Conservation (phyloP, 176 grass and related monocot genomes). For the Cenchrus americanus region DNA sequence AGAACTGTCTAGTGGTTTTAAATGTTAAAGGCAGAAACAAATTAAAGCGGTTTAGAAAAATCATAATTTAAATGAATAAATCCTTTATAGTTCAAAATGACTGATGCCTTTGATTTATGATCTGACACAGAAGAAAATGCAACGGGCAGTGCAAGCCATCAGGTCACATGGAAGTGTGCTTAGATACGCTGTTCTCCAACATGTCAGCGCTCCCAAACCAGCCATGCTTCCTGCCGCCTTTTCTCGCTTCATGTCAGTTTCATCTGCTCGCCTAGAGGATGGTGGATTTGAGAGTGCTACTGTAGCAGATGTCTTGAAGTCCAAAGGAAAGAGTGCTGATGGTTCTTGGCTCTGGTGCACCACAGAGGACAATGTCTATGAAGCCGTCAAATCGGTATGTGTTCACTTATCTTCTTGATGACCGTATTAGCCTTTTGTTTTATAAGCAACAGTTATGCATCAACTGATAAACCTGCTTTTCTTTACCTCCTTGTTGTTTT, state of each 20-base stretch:
- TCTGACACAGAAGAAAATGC: slow-evolving; percentile 71
- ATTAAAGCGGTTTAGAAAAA: background rate
- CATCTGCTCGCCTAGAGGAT: slow-evolving; percentile 74
- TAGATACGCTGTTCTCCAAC: slow-evolving; percentile 57
- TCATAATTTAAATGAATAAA: background rate
- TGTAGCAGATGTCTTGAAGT: slow-evolving; percentile 77
- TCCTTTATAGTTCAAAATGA: slow-evolving; percentile 9
- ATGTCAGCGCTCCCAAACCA: slow-evolving; percentile 56
- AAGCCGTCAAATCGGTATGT: slow-evolving; percentile 95
- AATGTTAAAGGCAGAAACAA: background rate
- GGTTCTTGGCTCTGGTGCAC: slow-evolving; percentile 99
- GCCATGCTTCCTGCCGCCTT: slow-evolving; percentile 54
- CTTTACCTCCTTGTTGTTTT: background rate
- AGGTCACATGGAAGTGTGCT: slow-evolving; percentile 63
- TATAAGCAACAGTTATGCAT: slow-evolving; percentile 12
- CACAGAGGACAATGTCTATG: slow-evolving; percentile 86
- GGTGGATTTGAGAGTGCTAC: slow-evolving; percentile 88
- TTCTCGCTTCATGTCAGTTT: slow-evolving; percentile 66
- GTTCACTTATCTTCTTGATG: background rate
- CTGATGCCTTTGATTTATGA: slow-evolving; percentile 20
- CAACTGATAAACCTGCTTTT: background rate
- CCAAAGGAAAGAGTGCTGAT: slow-evolving; percentile 90
- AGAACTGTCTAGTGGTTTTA: too few species aligned
- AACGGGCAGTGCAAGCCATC: slow-evolving; percentile 68
- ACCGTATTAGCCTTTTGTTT: slow-evolving; percentile 14